These are phyloP conservation scores for Pichia terricola DNA, from an alignment of 1,139 yeast genomes.

Conservation along the genomic window DNA sequence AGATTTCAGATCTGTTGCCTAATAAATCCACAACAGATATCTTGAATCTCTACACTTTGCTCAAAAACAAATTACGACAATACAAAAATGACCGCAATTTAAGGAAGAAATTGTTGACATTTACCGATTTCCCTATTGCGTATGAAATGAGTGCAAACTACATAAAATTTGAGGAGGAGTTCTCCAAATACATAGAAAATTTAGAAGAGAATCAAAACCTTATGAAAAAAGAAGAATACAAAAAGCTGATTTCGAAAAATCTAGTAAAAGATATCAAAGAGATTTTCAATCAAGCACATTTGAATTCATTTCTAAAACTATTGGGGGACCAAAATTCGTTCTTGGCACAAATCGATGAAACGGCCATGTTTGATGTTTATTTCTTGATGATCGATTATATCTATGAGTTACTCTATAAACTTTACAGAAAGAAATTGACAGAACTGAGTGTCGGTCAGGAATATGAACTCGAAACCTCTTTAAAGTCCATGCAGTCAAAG, in stretches of 20 bases:
- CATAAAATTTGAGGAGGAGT: conserved; percentile 36
- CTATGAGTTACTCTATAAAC: conserved; percentile 1
- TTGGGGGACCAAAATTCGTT: no score
- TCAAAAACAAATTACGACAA: conserved; percentile 25
- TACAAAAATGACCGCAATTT: conserved; percentile 19
- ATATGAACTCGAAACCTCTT: conserved; percentile 1
- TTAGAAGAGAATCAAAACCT: conserved; percentile 3
- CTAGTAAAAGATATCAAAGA: no score
- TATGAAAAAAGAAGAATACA: conserved; percentile 1
- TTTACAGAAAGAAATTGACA: conserved; percentile 4
- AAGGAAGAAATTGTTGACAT: conserved; percentile 23
- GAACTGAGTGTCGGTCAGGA: conserved; percentile 1
- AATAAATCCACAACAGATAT: conserved; percentile 39
- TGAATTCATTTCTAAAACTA: no score
- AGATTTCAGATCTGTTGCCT: conserved; percentile 29
- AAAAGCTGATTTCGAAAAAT: neutral
- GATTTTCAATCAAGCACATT: no score
- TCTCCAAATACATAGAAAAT: conserved; percentile 12
- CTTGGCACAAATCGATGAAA: no score
- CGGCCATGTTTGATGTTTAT: conserved; percentile 1
- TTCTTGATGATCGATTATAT: conserved; percentile 1
- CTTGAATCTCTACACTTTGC: conserved; percentile 34
- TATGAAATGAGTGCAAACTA: conserved; percentile 44
- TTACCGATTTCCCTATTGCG: conserved; percentile 42
- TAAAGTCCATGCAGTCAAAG: no score